These are phyloP conservation scores for Mucor velutinosus DNA, from an alignment of 371 early-diverging fungal species.

Conservation along the genomic window DNA sequence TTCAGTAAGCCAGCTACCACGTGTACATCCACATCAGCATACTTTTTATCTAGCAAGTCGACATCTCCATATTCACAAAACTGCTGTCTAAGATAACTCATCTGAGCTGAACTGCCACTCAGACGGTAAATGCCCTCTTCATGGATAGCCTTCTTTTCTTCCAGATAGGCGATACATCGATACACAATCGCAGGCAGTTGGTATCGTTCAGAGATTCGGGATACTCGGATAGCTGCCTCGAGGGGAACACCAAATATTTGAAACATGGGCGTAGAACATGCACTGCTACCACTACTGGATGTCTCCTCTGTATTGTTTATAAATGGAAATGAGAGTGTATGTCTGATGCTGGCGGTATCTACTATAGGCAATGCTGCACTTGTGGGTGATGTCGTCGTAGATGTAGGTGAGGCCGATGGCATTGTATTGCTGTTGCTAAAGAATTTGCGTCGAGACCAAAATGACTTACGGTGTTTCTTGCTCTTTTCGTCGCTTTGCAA, in stretches of 20 bases:
- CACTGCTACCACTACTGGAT: background rate
- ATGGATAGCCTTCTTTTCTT: slow-evolving; percentile 64
- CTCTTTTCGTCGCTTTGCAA: slow-evolving; percentile 17
- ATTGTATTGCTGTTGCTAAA: background rate
- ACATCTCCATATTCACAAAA: slow-evolving; percentile 73
- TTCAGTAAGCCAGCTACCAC: slow-evolving; percentile 84
- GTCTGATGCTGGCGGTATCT: background rate
- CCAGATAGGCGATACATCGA: slow-evolving; percentile 85
- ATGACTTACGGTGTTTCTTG: slow-evolving; percentile 32
- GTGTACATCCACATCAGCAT: slow-evolving; percentile 66
- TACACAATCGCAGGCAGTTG: slow-evolving; percentile 77
- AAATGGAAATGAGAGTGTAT: background rate
- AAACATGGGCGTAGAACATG: slow-evolving; percentile 20
- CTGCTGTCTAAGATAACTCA: slow-evolving; percentile 58
- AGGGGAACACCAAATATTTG: slow-evolving; percentile 57
- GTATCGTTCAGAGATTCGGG: slow-evolving; percentile 25
- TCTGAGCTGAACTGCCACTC: slow-evolving; percentile 66
- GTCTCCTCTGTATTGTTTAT: background rate
- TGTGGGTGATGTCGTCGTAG: no score
- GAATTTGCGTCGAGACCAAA: slow-evolving; percentile 38
- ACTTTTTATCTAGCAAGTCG: slow-evolving; percentile 47
- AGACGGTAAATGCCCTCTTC: slow-evolving; percentile 90
- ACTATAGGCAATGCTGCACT: background rate
- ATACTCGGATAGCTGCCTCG: slow-evolving; percentile 26
- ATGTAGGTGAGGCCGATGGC: background rate